Conservation (phyloP, 805 yeast species). For the Ogataea nakhonphanomensis region DNA sequence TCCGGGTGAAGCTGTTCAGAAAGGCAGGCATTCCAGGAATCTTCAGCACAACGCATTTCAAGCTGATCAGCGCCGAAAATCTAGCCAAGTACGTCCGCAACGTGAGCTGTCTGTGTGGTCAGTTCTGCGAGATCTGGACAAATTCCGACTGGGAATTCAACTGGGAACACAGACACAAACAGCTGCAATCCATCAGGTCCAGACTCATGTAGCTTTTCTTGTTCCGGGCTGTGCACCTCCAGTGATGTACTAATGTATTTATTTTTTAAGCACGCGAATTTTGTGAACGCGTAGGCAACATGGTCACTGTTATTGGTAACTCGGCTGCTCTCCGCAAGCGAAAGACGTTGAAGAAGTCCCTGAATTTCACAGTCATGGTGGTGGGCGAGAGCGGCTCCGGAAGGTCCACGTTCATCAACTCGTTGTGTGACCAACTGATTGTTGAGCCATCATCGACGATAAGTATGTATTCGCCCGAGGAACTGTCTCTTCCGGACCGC, state of each 20-base stretch:
- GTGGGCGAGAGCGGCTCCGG: conserved; percentile 88
- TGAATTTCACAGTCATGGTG: conserved; percentile 82
- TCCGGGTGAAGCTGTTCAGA: conserved; percentile 61
- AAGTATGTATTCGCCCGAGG: conserved; percentile 37
- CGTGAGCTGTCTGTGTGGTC: conserved; percentile 59
- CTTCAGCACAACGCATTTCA: conserved; percentile 72
- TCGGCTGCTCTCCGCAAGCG: conserved; percentile 52
- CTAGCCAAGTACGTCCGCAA: conserved; percentile 66
- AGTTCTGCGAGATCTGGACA: conserved; percentile 76
- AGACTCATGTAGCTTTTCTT: background rate
- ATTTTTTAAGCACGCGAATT: conserved; percentile 8
- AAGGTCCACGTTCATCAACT: conserved; percentile 88
- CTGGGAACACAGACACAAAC: conserved; percentile 67
- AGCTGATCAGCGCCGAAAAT: conserved; percentile 57
- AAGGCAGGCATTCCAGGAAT: conserved; percentile 72
- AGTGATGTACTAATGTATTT: background rate
- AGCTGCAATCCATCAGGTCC: conserved; percentile 35
- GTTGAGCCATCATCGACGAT: conserved; percentile 65
- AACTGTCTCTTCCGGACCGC: conserved; percentile 45
- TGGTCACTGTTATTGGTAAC: conserved; percentile 16
- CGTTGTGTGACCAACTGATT: conserved; percentile 84
- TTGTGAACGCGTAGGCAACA: conserved; percentile 7
- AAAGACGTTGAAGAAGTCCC: conserved; percentile 76
- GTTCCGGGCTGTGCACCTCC: conserved; percentile 5
- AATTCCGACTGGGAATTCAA: conserved; percentile 53